Conservation (phyloP, 257 asterid genomes). For the Solanum infundibuliforme region DNA sequence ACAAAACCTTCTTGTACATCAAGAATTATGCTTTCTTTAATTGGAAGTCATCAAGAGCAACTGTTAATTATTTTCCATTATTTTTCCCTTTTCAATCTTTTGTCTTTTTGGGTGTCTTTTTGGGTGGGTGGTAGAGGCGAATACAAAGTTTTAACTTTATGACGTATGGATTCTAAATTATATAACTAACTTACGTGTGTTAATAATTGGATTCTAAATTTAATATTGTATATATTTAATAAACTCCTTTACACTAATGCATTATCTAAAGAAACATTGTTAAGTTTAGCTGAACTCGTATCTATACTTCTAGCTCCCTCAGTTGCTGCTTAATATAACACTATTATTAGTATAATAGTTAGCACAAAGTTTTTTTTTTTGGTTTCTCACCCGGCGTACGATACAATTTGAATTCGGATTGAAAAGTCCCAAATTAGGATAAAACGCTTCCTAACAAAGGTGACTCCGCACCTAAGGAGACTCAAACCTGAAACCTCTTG, state of each 20-base stretch:
- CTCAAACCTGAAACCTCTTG: too few relatives aligned
- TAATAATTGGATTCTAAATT: too few relatives aligned
- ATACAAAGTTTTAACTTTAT: too few relatives aligned
- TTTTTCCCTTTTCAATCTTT: neutral
- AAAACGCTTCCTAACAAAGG: too few relatives aligned
- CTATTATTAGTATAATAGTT: neutral
- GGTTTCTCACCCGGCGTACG: too few relatives aligned
- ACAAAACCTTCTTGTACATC: neutral
- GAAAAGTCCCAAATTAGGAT: too few relatives aligned
- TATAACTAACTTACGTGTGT: neutral
- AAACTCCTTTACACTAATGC: too few relatives aligned
- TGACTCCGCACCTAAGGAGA: too few relatives aligned
- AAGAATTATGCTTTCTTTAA: neutral
- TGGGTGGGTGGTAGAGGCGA: neutral
- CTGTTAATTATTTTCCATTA: neutral
- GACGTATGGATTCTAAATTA: neutral
- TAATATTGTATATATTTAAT: too few relatives aligned
- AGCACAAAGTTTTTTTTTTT: neutral
- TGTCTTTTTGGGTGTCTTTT: neutral
- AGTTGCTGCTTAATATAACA: neutral
- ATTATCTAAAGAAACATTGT: neutral
- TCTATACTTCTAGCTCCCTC: neutral
- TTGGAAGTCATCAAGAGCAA: neutral
- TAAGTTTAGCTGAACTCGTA: too few relatives aligned
- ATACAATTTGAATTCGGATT: fast-evolving